A percentile compares a stretch with the other conserved stretches of the same genome.
Evolutionary conservation across 306 rosid species (phyloP).

Genomic region (Cucurbita maxima): DNA sequence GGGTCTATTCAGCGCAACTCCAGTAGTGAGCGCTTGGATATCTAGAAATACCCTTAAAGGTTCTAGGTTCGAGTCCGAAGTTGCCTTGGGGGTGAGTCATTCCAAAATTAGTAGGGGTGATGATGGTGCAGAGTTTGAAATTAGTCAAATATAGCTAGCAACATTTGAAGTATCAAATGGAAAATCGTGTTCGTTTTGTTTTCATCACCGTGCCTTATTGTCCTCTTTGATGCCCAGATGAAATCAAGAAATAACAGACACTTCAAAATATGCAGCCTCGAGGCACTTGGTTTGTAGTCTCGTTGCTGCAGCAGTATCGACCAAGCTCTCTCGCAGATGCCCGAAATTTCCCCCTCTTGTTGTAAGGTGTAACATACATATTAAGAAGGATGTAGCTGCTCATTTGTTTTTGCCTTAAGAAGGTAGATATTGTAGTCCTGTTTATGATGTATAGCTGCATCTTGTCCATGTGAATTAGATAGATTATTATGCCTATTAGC

Average conservation of each 20-base stretch:
- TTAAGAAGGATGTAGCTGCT: neutral
- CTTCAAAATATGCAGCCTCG: neutral
- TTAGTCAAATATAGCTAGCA: neutral
- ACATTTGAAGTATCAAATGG: neutral
- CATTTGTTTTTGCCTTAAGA: neutral
- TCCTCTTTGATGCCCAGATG: neutral
- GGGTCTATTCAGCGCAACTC: too few species aligned
- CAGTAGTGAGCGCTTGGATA: too few species aligned
- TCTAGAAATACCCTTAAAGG: too few species aligned
- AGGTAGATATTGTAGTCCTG: too few species aligned
- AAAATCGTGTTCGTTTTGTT: neutral
- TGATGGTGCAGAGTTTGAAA: neutral
- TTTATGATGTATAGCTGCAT: neutral
- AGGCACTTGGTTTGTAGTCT: neutral
- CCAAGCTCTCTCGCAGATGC: neutral
- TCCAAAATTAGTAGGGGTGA: neutral
- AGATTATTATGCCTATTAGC: neutral
- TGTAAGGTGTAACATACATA: constrained; percentile 1
- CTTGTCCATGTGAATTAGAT: neutral
- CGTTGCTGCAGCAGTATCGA: neutral
- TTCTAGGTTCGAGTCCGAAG: too few species aligned
- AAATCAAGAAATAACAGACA: constrained; percentile 1
- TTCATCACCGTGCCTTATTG: neutral
- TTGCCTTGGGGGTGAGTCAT: too few species aligned
- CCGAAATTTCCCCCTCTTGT: neutral